Evolutionary conservation across 2,329 filamentous ascomycete genomes (phyloP).

Genomic region (Monosporascus sp.): DNA sequence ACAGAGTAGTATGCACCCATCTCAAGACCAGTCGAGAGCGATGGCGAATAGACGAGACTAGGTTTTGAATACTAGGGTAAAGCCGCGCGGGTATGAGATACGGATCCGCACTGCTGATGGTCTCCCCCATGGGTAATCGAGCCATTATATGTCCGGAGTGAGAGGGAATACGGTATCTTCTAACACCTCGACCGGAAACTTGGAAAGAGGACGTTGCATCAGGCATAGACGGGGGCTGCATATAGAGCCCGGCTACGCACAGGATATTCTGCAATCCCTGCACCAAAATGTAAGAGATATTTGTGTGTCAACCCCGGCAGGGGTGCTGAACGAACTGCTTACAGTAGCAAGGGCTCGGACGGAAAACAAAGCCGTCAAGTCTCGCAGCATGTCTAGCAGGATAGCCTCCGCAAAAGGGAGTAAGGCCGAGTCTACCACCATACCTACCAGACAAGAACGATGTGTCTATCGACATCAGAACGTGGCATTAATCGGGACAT

Average conservation of each 20-base stretch:
- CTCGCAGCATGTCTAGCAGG: background rate
- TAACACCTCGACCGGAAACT: too few relatives aligned
- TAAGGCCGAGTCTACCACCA: background rate
- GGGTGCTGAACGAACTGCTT: too few relatives aligned
- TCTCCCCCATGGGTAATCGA: too few relatives aligned
- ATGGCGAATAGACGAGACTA: background rate
- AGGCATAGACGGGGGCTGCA: too few relatives aligned
- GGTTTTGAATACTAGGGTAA: background rate
- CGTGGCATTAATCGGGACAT: background rate
- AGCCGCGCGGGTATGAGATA: too few relatives aligned
- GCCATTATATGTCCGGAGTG: too few relatives aligned
- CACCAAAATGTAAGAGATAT: background rate
- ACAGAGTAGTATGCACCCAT: slow-evolving; percentile 15
- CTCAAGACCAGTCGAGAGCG: too few relatives aligned
- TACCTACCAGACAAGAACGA: background rate
- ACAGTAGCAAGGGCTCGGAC: background rate
- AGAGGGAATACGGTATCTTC: too few relatives aligned
- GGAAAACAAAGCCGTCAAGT: background rate
- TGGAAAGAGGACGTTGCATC: too few relatives aligned
- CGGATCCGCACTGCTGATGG: too few relatives aligned
- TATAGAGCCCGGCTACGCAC: too few relatives aligned
- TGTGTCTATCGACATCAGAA: background rate
- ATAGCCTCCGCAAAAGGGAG: background rate
- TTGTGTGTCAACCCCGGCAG: too few relatives aligned
- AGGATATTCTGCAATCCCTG: background rate